phyloP scores from a whole-genome alignment of 2,329 filamentous ascomycete genomes.

The Cercospora beticola region DNA sequence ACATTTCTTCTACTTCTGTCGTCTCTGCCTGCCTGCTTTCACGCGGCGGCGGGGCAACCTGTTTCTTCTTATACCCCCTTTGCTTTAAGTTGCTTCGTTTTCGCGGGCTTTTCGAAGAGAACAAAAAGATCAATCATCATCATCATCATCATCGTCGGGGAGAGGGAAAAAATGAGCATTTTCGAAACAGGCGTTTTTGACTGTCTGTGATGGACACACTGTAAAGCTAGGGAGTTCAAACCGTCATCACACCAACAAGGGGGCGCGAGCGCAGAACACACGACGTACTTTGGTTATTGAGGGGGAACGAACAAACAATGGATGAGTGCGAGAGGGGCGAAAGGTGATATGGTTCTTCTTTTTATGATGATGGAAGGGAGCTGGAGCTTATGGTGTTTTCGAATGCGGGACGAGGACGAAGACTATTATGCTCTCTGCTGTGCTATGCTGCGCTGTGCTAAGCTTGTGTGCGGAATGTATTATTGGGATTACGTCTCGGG shows the following conservation, averaged over 20 bases:
- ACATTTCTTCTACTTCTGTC: neutral
- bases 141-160: neutral
- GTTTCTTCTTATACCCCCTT: conserved; percentile 7
- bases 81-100: neutral
- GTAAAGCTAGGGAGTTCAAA: neutral
- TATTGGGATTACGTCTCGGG: neutral
- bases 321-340: neutral
- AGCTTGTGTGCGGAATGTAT: conserved; percentile 1
- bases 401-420: neutral
- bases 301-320: neutral
- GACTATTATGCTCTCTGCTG: neutral
- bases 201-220: neutral
- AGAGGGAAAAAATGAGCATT: neutral
- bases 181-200: conserved; percentile 1
- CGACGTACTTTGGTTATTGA: neutral
- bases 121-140: neutral
- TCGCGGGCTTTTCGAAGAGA: neutral
- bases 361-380: neutral
- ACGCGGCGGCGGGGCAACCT: neutral
- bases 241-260: neutral
- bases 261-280: neutral
- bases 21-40: neutral
- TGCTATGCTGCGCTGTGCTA: neutral
- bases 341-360: neutral
- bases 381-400: neutral